Base-by-base conservation (phyloP, 2,329 filamentous ascomycete species). In the Penicillium hordei region DNA sequence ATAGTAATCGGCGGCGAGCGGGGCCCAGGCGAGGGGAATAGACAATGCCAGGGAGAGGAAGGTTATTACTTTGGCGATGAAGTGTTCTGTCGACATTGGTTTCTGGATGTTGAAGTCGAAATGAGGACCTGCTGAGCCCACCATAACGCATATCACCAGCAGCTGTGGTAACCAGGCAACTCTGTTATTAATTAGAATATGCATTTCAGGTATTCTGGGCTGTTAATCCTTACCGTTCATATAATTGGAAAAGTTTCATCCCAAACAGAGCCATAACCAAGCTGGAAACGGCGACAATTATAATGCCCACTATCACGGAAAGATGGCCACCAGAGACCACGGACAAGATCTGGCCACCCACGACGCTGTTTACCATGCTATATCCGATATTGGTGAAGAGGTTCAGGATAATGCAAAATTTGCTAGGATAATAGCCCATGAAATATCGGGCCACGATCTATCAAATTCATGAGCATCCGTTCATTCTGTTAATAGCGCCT, bases 341-440 rank as follows among this genome's bases (percentile, higher is more conserved):
- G 15, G 76, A 78, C 19, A 79, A 66, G n/a, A 79, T 68, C 56
- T 79, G 76, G 5, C 77, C 77, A 43, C 75, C 76, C n/a, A 78
- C 69, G 29, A 77, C 72, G 36, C 69, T 70, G 62, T 75, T 76
- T 53, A 79, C 72, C 67, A 78, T 77, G 33, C 74, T 71, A 44
- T 76, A 79, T 15, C 77, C 77, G 19, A 78, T 50, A 65, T 76
- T 76, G 49, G 76, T 76, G 33, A 79, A 65, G 17, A 79, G 68
- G 49, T 78, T 78, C 25, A 79, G 62, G 4, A 71, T 65, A 60
- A 68, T 76, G 66, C 65, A 74, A 34, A 77, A 60, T 61, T 76
- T 77, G 58, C 70, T 73, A 10, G 76, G 75, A 39, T 73, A 77
- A 59, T 77, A 78, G 6, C 76, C 76, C 75, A 78, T 76, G 48